Evolutionary conservation across 768 basidiomycete species (phyloP).

Genomic region (Hygrocybe punicea): DNA sequence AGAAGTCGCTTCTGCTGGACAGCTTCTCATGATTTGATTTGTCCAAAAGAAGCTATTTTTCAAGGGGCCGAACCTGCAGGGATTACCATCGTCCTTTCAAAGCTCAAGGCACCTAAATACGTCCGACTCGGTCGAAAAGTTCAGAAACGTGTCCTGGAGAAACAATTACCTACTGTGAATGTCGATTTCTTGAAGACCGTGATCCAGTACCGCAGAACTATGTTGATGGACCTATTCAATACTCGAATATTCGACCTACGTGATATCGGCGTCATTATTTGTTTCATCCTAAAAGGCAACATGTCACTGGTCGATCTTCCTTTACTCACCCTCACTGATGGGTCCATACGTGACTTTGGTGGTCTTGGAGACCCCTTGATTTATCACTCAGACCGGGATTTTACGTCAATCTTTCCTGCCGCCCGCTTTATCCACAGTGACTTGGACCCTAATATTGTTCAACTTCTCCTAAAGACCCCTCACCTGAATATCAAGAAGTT

Average conservation of each 20-base stretch:
- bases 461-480: constrained; percentile 1
- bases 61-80: not conserved
- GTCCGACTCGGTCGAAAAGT: not conserved
- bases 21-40: not conserved
- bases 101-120: not conserved
- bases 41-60: not conserved
- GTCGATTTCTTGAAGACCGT: too few species aligned
- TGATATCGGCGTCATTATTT: too few species aligned
- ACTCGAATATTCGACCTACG: too few species aligned
- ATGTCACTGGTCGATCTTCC: constrained; percentile 27
- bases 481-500: not conserved
- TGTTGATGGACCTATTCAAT: too few species aligned
- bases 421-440: too few species aligned
- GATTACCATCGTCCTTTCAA: not conserved
- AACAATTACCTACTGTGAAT: not conserved
- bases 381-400: too few species aligned
- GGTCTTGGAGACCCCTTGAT: too few species aligned
- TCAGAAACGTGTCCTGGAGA: not conserved
- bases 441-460: constrained; percentile 18
- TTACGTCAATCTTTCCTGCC: too few species aligned
- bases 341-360: not conserved
- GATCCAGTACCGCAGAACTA: too few species aligned
- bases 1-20: not conserved
- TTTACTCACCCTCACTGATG: constrained; percentile 39
- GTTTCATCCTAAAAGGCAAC: constrained; percentile 14